Conservation (phyloP, 371 early-diverging fungal species). For the Rhizopus arrhizus region DNA sequence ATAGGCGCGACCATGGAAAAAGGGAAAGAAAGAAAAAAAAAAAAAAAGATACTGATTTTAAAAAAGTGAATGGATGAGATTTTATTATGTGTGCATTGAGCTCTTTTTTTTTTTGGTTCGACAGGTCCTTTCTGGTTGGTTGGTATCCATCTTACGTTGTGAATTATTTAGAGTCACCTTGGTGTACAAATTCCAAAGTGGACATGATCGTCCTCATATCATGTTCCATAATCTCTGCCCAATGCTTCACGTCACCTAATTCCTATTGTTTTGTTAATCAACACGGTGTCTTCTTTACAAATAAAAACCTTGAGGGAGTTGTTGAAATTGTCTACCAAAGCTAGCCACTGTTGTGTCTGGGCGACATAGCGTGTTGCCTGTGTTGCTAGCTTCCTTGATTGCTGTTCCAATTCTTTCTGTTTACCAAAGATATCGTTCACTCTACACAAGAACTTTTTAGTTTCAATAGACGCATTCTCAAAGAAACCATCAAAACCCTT, state of each 20-base stretch:
- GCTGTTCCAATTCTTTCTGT: conserved; percentile 68
- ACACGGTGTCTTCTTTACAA: no score
- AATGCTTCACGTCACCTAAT: conserved; percentile 81
- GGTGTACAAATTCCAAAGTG: conserved; percentile 35
- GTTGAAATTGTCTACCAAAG: conserved; percentile 62
- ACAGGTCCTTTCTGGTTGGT: neutral
- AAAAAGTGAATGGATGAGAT: no score
- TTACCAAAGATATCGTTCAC: conserved; percentile 58
- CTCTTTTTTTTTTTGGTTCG: no score
- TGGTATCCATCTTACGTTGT: no score
- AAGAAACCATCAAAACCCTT: conserved; percentile 34
- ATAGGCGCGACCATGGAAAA: conserved; percentile 37
- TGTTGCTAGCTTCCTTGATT: conserved; percentile 54
- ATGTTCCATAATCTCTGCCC: conserved; percentile 66
- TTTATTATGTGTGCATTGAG: no score
- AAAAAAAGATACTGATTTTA: neutral
- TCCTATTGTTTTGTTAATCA: conserved; percentile 32
- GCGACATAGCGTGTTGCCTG: conserved; percentile 53
- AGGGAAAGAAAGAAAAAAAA: neutral
- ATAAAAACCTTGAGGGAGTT: conserved; percentile 50
- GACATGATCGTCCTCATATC: conserved; percentile 38
- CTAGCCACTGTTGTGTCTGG: conserved; percentile 69
- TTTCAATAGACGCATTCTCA: neutral
- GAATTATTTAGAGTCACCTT: no score
- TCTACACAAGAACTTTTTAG: conserved; percentile 21